These are phyloP conservation scores for Trichocladium uniseriatum DNA, from an alignment of 495 filamentous ascomycete genomes.

Conservation along the genomic window DNA sequence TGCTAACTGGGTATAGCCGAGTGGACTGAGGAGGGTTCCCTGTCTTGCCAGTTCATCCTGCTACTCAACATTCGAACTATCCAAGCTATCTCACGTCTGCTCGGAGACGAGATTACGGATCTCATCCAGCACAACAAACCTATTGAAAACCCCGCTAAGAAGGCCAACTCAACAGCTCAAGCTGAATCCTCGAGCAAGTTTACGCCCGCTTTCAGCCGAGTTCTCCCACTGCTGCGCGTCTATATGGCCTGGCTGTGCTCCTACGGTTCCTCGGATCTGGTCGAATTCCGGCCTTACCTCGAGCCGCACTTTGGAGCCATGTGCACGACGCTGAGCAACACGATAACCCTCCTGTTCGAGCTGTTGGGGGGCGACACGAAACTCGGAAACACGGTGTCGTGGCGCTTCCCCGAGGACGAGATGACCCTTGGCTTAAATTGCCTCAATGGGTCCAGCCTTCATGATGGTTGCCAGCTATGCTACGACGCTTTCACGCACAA, in stretches of 20 bases:
- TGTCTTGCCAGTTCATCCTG: slow-evolving; percentile 63
- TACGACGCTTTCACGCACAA: slow-evolving; percentile 16
- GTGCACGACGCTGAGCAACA: slow-evolving; percentile 29
- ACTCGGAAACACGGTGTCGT: slow-evolving; percentile 24
- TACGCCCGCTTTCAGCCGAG: slow-evolving; percentile 15
- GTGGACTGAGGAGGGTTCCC: slow-evolving; percentile 33
- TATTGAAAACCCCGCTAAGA: not conserved
- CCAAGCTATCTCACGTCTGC: slow-evolving; percentile 62
- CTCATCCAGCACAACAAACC: slow-evolving; percentile 13
- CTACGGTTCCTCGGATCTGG: slow-evolving; percentile 27
- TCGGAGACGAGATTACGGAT: slow-evolving; percentile 32
- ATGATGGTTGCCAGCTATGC: slow-evolving; percentile 23
- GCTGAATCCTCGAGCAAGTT: slow-evolving; percentile 16
- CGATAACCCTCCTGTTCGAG: slow-evolving; percentile 27
- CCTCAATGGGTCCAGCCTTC: slow-evolving; percentile 27
- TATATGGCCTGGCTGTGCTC: slow-evolving; percentile 39
- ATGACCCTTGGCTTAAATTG: slow-evolving; percentile 35
- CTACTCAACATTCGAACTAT: slow-evolving; percentile 77
- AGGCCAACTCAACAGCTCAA: not conserved
- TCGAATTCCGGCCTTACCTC: slow-evolving; percentile 30
- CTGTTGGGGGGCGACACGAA: slow-evolving; percentile 21
- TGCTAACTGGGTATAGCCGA: slow-evolving; percentile 24
- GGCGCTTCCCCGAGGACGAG: slow-evolving; percentile 32
- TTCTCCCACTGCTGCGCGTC: slow-evolving; percentile 32
- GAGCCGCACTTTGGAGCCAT: slow-evolving; percentile 35